Evolutionary conservation across 202 grass and related monocot genomes (phyloP), one percentile per base, ranked within the genome.

Genomic region (Carex arenaria): DNA sequence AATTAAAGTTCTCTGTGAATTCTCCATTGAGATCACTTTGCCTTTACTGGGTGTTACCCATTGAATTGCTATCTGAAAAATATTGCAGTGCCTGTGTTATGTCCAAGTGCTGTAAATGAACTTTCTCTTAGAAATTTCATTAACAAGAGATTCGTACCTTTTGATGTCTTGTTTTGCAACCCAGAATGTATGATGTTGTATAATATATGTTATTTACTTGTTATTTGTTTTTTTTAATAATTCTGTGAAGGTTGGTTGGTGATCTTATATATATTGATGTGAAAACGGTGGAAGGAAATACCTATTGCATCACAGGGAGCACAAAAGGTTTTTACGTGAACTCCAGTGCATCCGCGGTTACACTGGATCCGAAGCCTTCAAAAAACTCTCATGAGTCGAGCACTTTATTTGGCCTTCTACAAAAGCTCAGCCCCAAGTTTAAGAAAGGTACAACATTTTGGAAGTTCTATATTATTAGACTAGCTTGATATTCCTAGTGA

Each of bases 191-290:
- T 17, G 40, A 66, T 61, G n/a, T 51, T n/a, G 52, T 78, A 12
- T n/a, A 56, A 42, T 14, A 19, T 82, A 4, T 22, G 13, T 78
- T 36, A 13, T 75, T 32, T 67, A 55, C 40, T 74, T 85, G 13
- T 80, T 51, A 49, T 83, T 28, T 18, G 11, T 40, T 13, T 42
- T 57, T 36, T 36, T 40, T 43, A 62, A 51, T 18, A 42, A 30
- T 84, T 51, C 36, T 77, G 12, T 10, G 7, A 59, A 99, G 96
- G 88, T 85, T 99, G 82, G 88, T 89, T 38, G 96, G 96, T 61
- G 96, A 99, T 88, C 88, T 99, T 40, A 92, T 99, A 63, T 99
- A 99, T 92, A 87, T 99, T 83, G 93, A 99, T 80, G 85, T 92
- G 47, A 85, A 83, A 18, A 94, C 90, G 31, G 72, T 96, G 83